Percentiles rank a stretch among this genome's conserved stretches.
Conservation (phyloP, 2,329 filamentous ascomycete genomes). For the Pseudocercospora crystallina region DNA sequence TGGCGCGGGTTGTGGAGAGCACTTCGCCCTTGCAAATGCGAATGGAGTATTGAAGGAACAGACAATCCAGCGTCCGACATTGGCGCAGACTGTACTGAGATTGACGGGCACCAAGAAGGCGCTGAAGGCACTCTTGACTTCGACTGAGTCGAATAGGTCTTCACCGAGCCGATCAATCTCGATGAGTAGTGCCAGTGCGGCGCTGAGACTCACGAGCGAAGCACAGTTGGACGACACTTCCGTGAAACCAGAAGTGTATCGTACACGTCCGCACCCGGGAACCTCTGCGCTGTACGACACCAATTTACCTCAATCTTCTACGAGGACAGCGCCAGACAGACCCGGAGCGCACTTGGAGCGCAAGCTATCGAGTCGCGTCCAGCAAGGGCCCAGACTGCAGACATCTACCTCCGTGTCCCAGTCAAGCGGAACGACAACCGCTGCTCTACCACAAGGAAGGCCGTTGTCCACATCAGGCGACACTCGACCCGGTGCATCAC, state of each 20-base stretch:
- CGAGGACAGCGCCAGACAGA: not conserved
- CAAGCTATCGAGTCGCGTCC: not conserved
- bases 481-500: not conserved
- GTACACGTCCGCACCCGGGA: not conserved
- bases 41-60: constrained; percentile 7
- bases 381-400: constrained; percentile 15
- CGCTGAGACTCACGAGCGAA: not conserved
- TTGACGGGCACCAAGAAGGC: constrained; percentile 22
- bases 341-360: not conserved
- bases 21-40: constrained; percentile 6
- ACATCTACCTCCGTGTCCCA: constrained; percentile 30
- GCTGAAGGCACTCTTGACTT: not conserved
- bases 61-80: constrained; percentile 3
- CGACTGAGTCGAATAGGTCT: not conserved
- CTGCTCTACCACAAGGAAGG: constrained; percentile 19
- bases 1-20: constrained; percentile 9
- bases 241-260: not conserved
- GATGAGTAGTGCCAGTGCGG: constrained; percentile 1
- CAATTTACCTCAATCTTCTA: not conserved
- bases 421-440: constrained; percentile 12
- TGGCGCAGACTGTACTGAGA: constrained; percentile 17
- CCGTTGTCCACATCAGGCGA: not conserved
- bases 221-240: not conserved
- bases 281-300: not conserved
- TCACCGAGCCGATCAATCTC: constrained; percentile 3